Evolutionary conservation across 768 basidiomycete genomes (phyloP), one percentile per base, ranked within the genome.

Genomic region (Boletus sp.): DNA sequence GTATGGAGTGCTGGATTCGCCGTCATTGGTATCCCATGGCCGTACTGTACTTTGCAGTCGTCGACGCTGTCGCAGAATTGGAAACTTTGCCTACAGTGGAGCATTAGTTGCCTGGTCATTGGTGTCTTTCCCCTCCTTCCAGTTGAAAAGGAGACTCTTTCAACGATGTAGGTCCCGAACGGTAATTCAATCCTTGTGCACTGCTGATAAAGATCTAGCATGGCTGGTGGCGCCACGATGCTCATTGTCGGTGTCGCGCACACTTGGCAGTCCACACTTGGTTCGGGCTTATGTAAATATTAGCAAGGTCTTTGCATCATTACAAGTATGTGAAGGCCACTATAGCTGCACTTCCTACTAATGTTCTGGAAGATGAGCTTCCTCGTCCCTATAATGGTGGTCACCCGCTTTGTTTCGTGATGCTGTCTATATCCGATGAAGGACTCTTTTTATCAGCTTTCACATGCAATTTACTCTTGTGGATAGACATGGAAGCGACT

Each of bases 361-460:
- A 49, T 42, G 18, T 39, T 39, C 9, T 2, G 15, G 17, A 59
- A 88, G 86, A 61, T 68, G 14, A 30, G 71, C 10, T 68, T 87
- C 14, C 73, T 87, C 32, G 54, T 72, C 0, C 39, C 76, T 3
- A 77, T 75, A 17, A 83, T 86, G 75, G 33, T 68, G 7, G 73
- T 89, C 33, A 89, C 87, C n/a, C n/a, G n/a, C n/a, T 0, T 3
- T 86, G 84, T 63, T 93, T 93, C 57, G 78, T 92, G 33, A 78
- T 92, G 36, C 78, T 94, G 15, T 90, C 91, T 2, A 89, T 93
- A 68, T 87, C 87, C 55, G 83, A 86, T 24, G 92, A 94, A 65
- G 88, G 86, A 0, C 76, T 92, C 15, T 94, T 94, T 71, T 92
- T 86, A 63, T 75, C 82, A 17, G 77, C 83, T 10, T 92, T 86